A percentile compares a stretch with the other conserved stretches of the same genome.
phyloP scores from a whole-genome alignment of 2,329 filamentous ascomycete species.

The Apiospora aurea region DNA sequence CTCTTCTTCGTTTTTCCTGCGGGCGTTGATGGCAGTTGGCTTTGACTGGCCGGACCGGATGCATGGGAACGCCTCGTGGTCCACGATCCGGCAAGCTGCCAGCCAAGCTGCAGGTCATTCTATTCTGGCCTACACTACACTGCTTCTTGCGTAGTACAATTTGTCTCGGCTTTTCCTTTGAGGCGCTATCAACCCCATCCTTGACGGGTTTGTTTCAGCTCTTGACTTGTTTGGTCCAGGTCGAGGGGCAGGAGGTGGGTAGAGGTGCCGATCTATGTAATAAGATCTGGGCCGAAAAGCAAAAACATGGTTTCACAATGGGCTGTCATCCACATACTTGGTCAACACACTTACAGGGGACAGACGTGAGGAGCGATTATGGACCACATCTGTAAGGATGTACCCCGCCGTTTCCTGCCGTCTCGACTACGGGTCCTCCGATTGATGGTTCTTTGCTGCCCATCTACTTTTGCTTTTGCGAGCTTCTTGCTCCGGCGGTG shows the following conservation, averaged over 20 bases:
- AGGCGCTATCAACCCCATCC: background rate
- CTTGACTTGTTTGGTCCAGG: background rate
- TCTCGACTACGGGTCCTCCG: background rate
- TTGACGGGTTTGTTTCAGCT: constrained; percentile 7
- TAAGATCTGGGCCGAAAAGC: background rate
- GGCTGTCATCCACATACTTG: background rate
- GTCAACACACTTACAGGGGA: background rate
- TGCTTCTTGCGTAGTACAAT: background rate
- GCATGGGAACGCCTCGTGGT: background rate
- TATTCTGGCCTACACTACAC: background rate
- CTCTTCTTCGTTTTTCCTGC: background rate
- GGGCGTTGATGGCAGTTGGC: background rate
- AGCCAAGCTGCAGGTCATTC: constrained; percentile 12
- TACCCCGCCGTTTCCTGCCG: background rate
- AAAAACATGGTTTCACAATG: background rate
- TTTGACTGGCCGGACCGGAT: background rate
- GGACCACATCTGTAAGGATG: background rate
- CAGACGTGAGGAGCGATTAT: background rate
- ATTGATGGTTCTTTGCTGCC: background rate
- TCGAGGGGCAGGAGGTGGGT: background rate
- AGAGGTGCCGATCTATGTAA: background rate
- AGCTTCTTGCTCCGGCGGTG: background rate
- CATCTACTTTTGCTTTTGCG: background rate
- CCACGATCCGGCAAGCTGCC: background rate
- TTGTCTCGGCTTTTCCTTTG: constrained; percentile 1